Conservation (phyloP, 2,329 filamentous ascomycete genomes). For the Penicillium sp. region DNA sequence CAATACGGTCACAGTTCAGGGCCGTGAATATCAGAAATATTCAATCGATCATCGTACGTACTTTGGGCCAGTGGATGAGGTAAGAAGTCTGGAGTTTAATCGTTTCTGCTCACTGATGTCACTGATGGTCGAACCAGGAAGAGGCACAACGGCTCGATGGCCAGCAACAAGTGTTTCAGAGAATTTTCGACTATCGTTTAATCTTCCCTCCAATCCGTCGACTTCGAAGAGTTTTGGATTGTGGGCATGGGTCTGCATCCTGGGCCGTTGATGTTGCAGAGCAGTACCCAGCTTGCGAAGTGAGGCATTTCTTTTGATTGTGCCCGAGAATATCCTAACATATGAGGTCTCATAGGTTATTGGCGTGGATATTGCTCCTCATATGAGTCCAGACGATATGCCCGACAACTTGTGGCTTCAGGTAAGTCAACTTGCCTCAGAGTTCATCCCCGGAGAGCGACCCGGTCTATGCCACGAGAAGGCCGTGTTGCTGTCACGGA, state of each 20-base stretch:
- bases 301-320: constrained; percentile 36
- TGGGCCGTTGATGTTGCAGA: constrained; percentile 71
- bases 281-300: constrained; percentile 63
- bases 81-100: constrained; percentile 38
- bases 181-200: constrained; percentile 64
- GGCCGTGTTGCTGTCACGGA: not conserved
- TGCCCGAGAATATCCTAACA: constrained; percentile 17
- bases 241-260: constrained; percentile 67
- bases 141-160: constrained; percentile 65
- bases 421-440: constrained; percentile 35
- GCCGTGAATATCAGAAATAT: constrained; percentile 66
- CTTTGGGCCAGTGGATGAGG: constrained; percentile 70
- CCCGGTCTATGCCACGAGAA: not conserved
- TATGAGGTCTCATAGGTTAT: constrained; percentile 55
- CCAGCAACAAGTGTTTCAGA: constrained; percentile 62
- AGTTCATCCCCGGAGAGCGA: not conserved
- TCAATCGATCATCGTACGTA: constrained; percentile 64
- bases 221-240: constrained; percentile 65
- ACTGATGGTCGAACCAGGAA: constrained; percentile 50
- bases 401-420: constrained; percentile 69
- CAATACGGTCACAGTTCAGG: constrained; percentile 60
- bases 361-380: constrained; percentile 69
- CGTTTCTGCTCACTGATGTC: constrained; percentile 15
- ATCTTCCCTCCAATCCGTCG: constrained; percentile 67
- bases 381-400: constrained; percentile 63